Evolutionary conservation across 495 filamentous ascomycete species (phyloP).

Genomic region (Penicillium turbatum): DNA sequence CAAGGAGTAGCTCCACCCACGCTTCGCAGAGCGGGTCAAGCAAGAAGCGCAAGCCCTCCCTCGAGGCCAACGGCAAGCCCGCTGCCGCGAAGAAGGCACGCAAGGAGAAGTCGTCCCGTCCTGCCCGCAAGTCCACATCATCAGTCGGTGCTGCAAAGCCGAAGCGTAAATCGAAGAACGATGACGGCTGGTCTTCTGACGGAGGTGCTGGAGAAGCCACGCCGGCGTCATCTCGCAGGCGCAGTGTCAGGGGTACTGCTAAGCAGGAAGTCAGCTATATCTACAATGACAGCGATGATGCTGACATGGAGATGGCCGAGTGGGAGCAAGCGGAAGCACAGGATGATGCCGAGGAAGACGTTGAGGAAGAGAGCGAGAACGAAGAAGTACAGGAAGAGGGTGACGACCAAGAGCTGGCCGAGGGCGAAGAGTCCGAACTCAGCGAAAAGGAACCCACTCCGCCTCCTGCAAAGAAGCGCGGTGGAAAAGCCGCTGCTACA

Average conservation of each 20-base stretch:
- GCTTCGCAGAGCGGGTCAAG: constrained; percentile 15
- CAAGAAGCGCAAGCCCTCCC: constrained; percentile 47
- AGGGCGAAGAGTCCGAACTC: constrained; percentile 22
- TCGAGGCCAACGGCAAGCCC: constrained; percentile 28
- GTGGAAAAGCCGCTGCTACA: constrained; percentile 14
- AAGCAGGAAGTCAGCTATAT: constrained; percentile 46
- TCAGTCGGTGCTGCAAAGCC: constrained; percentile 32
- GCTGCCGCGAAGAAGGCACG: constrained; percentile 44
- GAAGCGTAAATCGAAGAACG: constrained; percentile 35
- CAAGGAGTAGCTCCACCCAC: constrained; percentile 28
- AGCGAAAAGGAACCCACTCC: constrained; percentile 26
- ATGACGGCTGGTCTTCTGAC: constrained; percentile 44
- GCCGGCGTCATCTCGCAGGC: constrained; percentile 33
- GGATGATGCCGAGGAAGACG: constrained; percentile 45
- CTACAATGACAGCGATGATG: constrained; percentile 53
- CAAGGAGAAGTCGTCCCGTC: constrained; percentile 30
- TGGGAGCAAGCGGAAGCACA: constrained; percentile 33
- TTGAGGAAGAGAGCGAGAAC: constrained; percentile 40
- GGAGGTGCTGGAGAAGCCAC: constrained; percentile 23
- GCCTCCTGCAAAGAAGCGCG: constrained; percentile 23
- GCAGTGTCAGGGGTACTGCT: constrained; percentile 36
- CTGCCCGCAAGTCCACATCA: constrained; percentile 40
- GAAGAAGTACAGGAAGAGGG: constrained; percentile 21
- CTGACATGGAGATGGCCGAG: constrained; percentile 49
- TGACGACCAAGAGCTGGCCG: constrained; percentile 19